phyloP scores from a whole-genome alignment of 176 grass and related monocot species.

The Oryza coarctata region DNA sequence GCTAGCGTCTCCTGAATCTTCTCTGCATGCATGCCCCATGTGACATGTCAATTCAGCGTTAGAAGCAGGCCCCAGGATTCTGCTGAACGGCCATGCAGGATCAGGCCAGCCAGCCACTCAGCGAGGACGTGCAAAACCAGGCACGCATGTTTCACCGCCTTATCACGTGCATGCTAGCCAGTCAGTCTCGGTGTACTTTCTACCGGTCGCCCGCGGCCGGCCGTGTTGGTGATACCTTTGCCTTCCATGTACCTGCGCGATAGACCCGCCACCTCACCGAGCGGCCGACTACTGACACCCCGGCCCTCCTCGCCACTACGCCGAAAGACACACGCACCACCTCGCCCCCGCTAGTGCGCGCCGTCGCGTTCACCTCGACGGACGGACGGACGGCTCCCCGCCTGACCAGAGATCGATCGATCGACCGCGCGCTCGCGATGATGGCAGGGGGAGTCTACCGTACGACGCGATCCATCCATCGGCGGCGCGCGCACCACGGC shows the following conservation, averaged over 20 bases:
- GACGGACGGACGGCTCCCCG: too few species aligned
- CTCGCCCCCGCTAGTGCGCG: slow-evolving; percentile 10
- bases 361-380: not conserved
- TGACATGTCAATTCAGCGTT: slow-evolving; percentile 5
- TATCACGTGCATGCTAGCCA: not conserved
- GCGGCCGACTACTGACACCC: slow-evolving; percentile 34
- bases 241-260: not conserved
- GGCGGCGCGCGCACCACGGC: not conserved
- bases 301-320: slow-evolving; percentile 33
- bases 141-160: not conserved
- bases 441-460: not conserved
- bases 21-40: not conserved
- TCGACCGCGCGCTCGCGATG: too few species aligned
- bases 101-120: not conserved
- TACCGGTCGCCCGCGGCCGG: not conserved
- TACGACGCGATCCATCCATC: not conserved
- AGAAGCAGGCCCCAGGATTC: not conserved
- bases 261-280: slow-evolving; percentile 28
- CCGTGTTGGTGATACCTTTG: slow-evolving; percentile 1
- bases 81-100: not conserved
- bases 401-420: too few species aligned
- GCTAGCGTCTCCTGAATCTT: slow-evolving; percentile 19
- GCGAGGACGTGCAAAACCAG: slow-evolving; percentile 6
- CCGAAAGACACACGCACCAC: slow-evolving; percentile 35
- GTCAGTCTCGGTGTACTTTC: slow-evolving; percentile 9